A percentile compares a stretch with the other conserved stretches of the same genome.
These are phyloP conservation scores for Polyporus arcularius DNA, from an alignment of 768 basidiomycete species.

Conservation along the genomic window DNA sequence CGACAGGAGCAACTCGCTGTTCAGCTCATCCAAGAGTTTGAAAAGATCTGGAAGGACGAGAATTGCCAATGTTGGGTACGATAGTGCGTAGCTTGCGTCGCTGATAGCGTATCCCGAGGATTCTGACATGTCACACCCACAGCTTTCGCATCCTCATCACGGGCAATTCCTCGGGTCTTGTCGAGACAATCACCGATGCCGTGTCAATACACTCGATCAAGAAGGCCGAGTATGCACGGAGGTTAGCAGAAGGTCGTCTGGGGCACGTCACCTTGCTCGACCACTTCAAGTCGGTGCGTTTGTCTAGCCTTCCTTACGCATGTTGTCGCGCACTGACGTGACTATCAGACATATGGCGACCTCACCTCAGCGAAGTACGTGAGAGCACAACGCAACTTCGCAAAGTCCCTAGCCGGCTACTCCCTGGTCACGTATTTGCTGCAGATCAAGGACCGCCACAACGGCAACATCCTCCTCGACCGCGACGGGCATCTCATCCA, in stretches of 20 bases:
- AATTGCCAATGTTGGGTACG: conserved; percentile 91
- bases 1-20: conserved; percentile 98
- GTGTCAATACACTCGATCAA: conserved; percentile 99
- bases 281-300: conserved; percentile 82
- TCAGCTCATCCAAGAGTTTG: conserved; percentile 91
- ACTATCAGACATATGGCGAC: conserved; percentile 80
- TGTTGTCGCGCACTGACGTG: neutral
- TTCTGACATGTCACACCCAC: neutral
- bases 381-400: conserved; percentile 92
- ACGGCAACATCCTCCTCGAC: conserved; percentile 96
- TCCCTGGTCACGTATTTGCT: conserved; percentile 95
- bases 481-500: conserved; percentile 93
- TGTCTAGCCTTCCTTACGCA: neutral
- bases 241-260: conserved; percentile 75
- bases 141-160: conserved; percentile 98
- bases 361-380: conserved; percentile 84
- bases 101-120: neutral
- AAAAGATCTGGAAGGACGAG: conserved; percentile 94
- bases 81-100: conserved; percentile 53
- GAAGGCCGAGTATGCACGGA: conserved; percentile 94
- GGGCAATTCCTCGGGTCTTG: conserved; percentile 87
- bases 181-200: conserved; percentile 98
- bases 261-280: conserved; percentile 90
- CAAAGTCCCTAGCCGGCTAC: conserved; percentile 91
- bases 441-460: conserved; percentile 98